Conservation (phyloP, 805 yeast species). For the Clavispora vitiphila region DNA sequence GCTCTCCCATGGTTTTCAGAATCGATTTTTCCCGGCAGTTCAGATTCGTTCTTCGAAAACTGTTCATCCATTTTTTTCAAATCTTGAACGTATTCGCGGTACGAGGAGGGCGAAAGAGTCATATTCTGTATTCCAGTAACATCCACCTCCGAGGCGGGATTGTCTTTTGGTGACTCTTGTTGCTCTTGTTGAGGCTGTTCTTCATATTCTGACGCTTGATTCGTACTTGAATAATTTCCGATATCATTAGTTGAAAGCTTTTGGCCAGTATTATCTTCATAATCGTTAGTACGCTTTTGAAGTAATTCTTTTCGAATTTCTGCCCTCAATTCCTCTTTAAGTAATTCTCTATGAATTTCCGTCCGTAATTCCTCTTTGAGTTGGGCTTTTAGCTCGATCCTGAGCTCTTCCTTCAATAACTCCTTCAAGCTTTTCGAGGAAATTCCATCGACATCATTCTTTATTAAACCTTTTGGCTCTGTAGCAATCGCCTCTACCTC, state of each 20-base stretch:
- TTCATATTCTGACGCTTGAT: constrained; percentile 1
- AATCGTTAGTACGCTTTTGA: neutral
- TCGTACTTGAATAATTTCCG: neutral
- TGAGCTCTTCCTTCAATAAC: neutral
- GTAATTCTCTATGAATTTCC: neutral
- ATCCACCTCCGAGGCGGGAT: neutral
- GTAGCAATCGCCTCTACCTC: too few species aligned
- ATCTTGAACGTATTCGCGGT: constrained; percentile 12
- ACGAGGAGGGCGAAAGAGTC: constrained; percentile 11
- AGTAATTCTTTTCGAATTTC: neutral
- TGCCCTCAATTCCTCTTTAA: neutral
- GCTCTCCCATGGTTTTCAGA: neutral
- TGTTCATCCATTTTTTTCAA: constrained; percentile 8
- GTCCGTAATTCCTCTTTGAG: neutral
- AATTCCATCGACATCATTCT: too few species aligned
- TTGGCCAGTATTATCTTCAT: neutral
- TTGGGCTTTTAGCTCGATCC: neutral
- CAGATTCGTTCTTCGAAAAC: constrained; percentile 1
- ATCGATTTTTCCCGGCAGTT: neutral
- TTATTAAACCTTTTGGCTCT: neutral
- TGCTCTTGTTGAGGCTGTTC: neutral
- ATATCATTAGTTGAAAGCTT: neutral
- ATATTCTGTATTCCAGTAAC: neutral
- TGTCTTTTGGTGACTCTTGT: neutral
- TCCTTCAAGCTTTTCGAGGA: neutral